These are phyloP conservation scores for Paraphoma sp. DNA, from an alignment of 2,329 filamentous ascomycete genomes.

Conservation along the genomic window DNA sequence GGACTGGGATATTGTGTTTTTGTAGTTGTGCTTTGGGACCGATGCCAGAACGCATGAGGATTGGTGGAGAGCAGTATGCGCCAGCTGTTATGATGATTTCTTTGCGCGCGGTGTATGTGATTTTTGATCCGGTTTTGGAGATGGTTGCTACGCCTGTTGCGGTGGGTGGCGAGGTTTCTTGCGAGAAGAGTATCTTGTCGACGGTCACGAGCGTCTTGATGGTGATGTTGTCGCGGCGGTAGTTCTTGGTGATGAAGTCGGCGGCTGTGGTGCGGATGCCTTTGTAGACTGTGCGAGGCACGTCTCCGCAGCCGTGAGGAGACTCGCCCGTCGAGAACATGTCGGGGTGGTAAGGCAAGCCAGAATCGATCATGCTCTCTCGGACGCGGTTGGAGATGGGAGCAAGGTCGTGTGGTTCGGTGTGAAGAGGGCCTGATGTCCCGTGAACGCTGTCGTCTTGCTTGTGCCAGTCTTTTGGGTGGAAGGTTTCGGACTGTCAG, in stretches of 20 bases:
- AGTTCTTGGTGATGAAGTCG: constrained; percentile 51
- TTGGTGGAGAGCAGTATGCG: constrained; percentile 42
- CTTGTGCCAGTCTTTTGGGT: constrained; percentile 64
- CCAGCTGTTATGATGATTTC: constrained; percentile 45
- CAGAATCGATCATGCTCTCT: constrained; percentile 62
- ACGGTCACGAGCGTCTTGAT: constrained; percentile 41
- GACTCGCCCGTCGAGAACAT: constrained; percentile 62
- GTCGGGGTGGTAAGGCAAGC: constrained; percentile 62
- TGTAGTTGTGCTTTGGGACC: constrained; percentile 62
- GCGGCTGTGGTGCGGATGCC: constrained; percentile 38
- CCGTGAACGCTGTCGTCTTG: constrained; percentile 55
- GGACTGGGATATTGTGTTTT: constrained; percentile 58
- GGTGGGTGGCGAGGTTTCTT: constrained; percentile 44
- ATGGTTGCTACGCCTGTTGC: constrained; percentile 57
- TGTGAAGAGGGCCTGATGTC: constrained; percentile 59
- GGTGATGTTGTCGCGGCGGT: constrained; percentile 45
- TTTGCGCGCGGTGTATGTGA: constrained; percentile 42
- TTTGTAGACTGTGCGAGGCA: constrained; percentile 37
- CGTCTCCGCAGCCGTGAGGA: constrained; percentile 41
- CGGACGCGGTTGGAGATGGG: constrained; percentile 64
- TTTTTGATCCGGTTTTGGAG: constrained; percentile 49
- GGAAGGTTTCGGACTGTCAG: constrained; percentile 61
- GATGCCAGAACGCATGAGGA: constrained; percentile 62
- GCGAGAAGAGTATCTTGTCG: constrained; percentile 56
- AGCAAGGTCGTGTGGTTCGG: constrained; percentile 64